Evolutionary conservation across 2,329 filamentous ascomycete genomes (phyloP), one percentile per base, ranked within the genome.

Genomic region (Neoscytalidium dimidiatum): DNA sequence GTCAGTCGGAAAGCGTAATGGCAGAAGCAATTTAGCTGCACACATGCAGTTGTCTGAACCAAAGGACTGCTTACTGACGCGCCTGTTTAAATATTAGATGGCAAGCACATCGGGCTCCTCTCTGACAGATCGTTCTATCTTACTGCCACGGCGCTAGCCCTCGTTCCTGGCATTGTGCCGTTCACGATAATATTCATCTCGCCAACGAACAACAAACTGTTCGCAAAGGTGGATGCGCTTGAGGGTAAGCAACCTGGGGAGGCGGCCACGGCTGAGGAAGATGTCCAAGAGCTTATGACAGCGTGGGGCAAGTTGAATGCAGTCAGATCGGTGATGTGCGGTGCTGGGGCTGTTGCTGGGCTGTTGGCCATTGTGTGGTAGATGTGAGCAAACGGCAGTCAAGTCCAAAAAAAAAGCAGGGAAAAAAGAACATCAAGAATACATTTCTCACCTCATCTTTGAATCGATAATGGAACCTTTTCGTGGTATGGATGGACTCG

Each of bases 131-230:
- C 48, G 19, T 66, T 67, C 53, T 61, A 58, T 14, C 67, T 74
- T 19, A 73, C 71, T 62, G 56, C 64, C 11, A 46, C 66, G 21
- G 70, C 72, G 29, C 69, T 68, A 11, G 63, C 71, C 7, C 31
- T 69, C 9, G 52, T 71, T 2, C 68, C 70, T 0, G 53, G 53
- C 1, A 71, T 74, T 26, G 68, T 73, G 21, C 71, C 71, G 6
- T 75, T 66, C 64, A 75, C 72, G 2, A 23, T 69, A 3, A 17
- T 67, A 11, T 51, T 69, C 49, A 74, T 75, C 71, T 49, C 62
- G 49, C n/a, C 29, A 5, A 56, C 67, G 35, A 69, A 71, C 61
- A 56, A 66, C 33, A 64, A 64, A 17, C 64, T 74, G 14, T 63
- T 66, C 9, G 68, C 68, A 3, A 69, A 69, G 38, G 67, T 66